phyloP scores from a whole-genome alignment of 768 basidiomycete species.

The Naematelia encephala region DNA sequence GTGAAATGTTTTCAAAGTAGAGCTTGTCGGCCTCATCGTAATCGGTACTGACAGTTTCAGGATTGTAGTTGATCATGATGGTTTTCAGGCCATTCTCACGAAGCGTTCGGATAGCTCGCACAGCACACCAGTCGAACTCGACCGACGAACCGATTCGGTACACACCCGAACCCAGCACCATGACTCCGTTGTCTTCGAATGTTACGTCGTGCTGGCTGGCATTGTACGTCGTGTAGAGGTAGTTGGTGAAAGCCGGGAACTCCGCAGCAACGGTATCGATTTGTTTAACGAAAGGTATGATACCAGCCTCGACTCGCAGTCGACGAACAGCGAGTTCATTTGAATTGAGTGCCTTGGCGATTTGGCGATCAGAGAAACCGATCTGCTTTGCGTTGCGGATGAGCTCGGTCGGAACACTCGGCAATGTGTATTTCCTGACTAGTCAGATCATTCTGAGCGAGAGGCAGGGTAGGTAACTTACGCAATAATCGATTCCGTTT shows the following conservation, averaged over 20 bases:
- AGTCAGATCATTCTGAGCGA: conserved; percentile 2
- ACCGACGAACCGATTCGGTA: conserved; percentile 99
- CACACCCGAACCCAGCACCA: conserved; percentile 96
- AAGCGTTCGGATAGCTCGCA: conserved; percentile 90
- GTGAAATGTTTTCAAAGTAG: conserved; percentile 97
- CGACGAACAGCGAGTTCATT: conserved; percentile 91
- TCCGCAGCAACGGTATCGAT: conserved; percentile 99
- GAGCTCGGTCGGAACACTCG: conserved; percentile 61
- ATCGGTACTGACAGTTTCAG: conserved; percentile 97
- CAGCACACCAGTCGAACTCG: conserved; percentile 99
- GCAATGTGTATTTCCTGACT: conserved; percentile 62
- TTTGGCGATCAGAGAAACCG: conserved; percentile 91
- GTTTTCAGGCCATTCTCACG: conserved; percentile 92
- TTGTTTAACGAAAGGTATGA: conserved; percentile 92
- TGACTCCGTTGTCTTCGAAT: conserved; percentile 88
- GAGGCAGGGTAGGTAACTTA: conserved; percentile 55
- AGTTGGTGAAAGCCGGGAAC: conserved; percentile 98
- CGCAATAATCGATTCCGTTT: conserved; percentile 74
- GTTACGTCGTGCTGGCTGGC: conserved; percentile 86
- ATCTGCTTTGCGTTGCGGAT: conserved; percentile 84
- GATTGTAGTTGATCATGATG: conserved; percentile 99
- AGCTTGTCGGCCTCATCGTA: conserved; percentile 98
- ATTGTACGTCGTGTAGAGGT: conserved; percentile 97
- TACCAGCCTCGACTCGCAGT: conserved; percentile 75
- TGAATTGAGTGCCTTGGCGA: conserved; percentile 76